Base-by-base conservation (phyloP, 164 flowering plant genomes). In the Sextonia rubra region DNA sequence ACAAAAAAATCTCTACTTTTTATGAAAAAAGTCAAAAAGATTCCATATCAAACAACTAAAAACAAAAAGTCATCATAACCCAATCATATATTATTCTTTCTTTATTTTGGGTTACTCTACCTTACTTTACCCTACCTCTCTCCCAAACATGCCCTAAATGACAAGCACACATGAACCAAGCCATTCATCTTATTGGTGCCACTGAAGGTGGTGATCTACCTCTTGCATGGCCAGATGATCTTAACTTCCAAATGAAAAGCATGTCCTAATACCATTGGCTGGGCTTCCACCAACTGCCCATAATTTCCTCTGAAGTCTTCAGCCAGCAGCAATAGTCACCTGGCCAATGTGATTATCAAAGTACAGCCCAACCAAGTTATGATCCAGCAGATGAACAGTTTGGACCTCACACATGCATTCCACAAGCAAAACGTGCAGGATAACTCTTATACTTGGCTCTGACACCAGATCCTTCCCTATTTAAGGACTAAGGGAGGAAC, bases 401-500 rank as follows among this genome's bases (percentile, higher is more conserved):
- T 37, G 44, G 44, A 37, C 44, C 44, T 37, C 44, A 37, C 44
- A 37, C 44, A 37, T 37, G 44, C 44, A 37, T 37, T 37, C 44
- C 44, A 37, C 44, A 52, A 14, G 58, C 17, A 20, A 15, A 52
- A 15, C 12, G 58, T 52, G 7, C 58, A 52, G 17, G 58, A 52
- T 52, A 52, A 52, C 5, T 12, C 3, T 8, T 37, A 52, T 52
- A 52, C n/a, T 20, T 52, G 58, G 58, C 20, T 37, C 44, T 52
- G n/a, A 52, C 58, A 52, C 58, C n/a, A 52, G 6, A 52, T 15
- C 58, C 58, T 52, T 52, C n/a, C n/a, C 58, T 18, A 0, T 47
- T 47, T 11, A 64, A 69, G 66, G 69, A 68, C 47, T 12, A 30
- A 66, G 70, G 74, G 12, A 62, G 58, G 29, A 72, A 92, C 97